Evolutionary conservation across 495 filamentous ascomycete species (phyloP), one percentile per base, ranked within the genome.

Genomic region (Cryomyces minteri): DNA sequence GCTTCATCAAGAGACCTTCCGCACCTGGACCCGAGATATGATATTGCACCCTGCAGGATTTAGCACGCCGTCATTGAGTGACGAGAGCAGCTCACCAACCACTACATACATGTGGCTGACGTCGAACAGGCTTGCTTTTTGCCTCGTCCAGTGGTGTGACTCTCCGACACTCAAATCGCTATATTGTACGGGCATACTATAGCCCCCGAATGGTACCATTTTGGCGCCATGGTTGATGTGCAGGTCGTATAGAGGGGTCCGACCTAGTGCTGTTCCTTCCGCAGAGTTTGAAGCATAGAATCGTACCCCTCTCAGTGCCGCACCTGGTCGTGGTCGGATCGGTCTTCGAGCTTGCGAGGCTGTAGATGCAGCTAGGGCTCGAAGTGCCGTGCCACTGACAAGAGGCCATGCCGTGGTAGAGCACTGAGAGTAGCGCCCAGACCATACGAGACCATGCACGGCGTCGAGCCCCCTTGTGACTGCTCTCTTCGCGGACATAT

Each of bases 191-290:
- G 90, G 92, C 90, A 98, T 96, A 44, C 71, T 68, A 66, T 77
- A 96, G 50, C 87, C 88, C 45, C 81, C 88, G 58, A 94, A 98
- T n/a, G 84, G 84, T 45, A 96, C 88, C 79, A 98, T 93, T 64
- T 92, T 94, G 38, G 72, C 90, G 51, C 84, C 85, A 57, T 83
- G 64, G 32, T 66, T 62, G 43, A 85, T 51, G 60, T 98, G 88
- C 28, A 96, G 66, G 54, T 88, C 77, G 65, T 92, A 79, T 37
- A 98, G 73, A 31, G 80, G 76, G 2, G 90, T 98, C 58, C 75
- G 80, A 32, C 60, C 64, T 51, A 79, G 67, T 14, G 61, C 47
- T 12, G 52, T 54, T 39, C 18, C 14, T 18, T 32, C 45, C 39
- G 41, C 30, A 4, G 51, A 32, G n/a, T 45, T 40, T 5, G 53